These are phyloP conservation scores for Xylariaceae sp. DNA, from an alignment of 2,329 filamentous ascomycete species.

Conservation along the genomic window DNA sequence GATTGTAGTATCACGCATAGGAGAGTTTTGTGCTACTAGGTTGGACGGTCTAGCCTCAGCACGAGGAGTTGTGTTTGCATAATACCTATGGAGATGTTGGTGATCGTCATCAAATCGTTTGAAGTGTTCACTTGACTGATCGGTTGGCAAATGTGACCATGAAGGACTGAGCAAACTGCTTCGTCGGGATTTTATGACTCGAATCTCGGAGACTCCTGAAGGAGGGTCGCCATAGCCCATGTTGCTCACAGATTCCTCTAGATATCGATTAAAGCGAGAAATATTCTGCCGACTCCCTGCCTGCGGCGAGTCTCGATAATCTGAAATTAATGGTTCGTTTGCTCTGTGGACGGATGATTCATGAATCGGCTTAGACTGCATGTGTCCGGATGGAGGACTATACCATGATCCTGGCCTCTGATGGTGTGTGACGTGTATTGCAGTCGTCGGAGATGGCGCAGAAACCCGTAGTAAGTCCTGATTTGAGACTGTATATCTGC, in stretches of 20 bases:
- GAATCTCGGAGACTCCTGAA: not conserved
- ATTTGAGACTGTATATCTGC: conserved; percentile 1
- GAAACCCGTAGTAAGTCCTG: conserved; percentile 12
- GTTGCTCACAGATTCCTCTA: not conserved
- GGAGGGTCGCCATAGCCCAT: not conserved
- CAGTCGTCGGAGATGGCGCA: conserved; percentile 24
- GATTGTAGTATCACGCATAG: not conserved
- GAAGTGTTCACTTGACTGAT: conserved; percentile 1
- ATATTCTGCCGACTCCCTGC: not conserved
- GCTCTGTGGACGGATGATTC: not conserved
- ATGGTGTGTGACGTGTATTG: conserved; percentile 26
- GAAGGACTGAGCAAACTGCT: conserved; percentile 8
- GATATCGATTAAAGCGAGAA: not conserved
- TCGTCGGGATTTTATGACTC: conserved; percentile 1
- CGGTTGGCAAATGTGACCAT: conserved; percentile 3
- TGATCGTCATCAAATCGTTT: not conserved
- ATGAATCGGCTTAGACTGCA: conserved; percentile 7
- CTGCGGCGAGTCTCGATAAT: not conserved
- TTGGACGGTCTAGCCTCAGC: not conserved
- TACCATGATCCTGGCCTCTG: conserved; percentile 19
- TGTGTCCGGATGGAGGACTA: conserved; percentile 14
- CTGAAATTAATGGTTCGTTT: not conserved
- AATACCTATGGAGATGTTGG: not conserved
- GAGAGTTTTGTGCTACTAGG: not conserved
- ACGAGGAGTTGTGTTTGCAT: not conserved